These are phyloP conservation scores for Calonectria hongkongensis DNA, from an alignment of 2,329 filamentous ascomycete genomes.

Conservation along the genomic window DNA sequence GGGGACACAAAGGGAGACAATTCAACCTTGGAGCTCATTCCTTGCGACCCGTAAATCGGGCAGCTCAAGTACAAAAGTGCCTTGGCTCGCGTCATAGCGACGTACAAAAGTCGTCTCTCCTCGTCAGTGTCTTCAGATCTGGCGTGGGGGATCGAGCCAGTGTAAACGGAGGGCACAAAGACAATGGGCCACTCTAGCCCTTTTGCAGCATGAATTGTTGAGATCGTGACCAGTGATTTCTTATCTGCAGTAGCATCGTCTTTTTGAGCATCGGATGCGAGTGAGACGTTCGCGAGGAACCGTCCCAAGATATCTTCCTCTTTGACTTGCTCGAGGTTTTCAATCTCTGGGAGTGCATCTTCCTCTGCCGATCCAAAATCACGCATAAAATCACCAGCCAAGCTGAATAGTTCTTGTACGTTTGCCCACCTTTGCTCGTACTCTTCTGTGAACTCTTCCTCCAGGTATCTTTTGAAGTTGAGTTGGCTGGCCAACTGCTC, in stretches of 20 bases:
- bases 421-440: constrained; percentile 90
- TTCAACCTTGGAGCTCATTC: constrained; percentile 74
- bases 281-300: constrained; percentile 91
- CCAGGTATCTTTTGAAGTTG: constrained; percentile 83
- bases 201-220: constrained; percentile 97
- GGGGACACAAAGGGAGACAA: constrained; percentile 83
- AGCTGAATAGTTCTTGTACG: constrained; percentile 88
- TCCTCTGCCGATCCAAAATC: constrained; percentile 67
- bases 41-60: constrained; percentile 79
- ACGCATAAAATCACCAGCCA: constrained; percentile 82
- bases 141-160: constrained; percentile 92
- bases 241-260: constrained; percentile 74
- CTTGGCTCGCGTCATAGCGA: constrained; percentile 96
- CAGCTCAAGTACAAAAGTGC: constrained; percentile 90
- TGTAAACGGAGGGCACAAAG: constrained; percentile 92
- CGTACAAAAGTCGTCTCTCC: constrained; percentile 91
- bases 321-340: constrained; percentile 81
- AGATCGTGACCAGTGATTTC: constrained; percentile 86
- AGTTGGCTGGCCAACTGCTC: constrained; percentile 78
- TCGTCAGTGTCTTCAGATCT: constrained; percentile 90
- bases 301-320: constrained; percentile 80
- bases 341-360: constrained; percentile 79
- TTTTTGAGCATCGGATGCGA: constrained; percentile 87
- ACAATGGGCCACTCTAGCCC: constrained; percentile 97
- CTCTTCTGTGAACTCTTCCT: constrained; percentile 82